These are phyloP conservation scores for Neocallimastix lanati DNA, from an alignment of 192 early-diverging fungal genomes.

Conservation along the genomic window DNA sequence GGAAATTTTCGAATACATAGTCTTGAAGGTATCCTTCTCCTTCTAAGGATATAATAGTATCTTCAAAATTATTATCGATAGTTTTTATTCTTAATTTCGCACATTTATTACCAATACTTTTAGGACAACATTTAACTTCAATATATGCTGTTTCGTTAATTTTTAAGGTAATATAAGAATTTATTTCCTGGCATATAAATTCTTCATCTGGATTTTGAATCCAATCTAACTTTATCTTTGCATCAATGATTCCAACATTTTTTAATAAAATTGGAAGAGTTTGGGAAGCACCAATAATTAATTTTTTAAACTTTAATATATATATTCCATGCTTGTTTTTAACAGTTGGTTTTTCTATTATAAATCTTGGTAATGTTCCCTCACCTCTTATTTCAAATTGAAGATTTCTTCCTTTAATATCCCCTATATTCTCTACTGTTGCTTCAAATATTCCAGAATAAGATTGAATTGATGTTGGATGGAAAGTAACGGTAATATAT, in stretches of 20 bases:
- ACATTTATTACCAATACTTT: conserved; percentile 17
- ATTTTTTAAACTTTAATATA: conserved; percentile 20
- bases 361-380: conserved; percentile 32
- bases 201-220: conserved; percentile 14
- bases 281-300: conserved; percentile 22
- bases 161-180: conserved; percentile 7
- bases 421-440: conserved; percentile 29
- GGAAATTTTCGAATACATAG: conserved; percentile 24
- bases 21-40: conserved; percentile 39
- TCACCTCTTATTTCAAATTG: conserved; percentile 37
- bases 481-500: conserved; percentile 30
- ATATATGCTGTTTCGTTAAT: conserved; percentile 20
- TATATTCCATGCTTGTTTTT: conserved; percentile 16
- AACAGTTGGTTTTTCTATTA: conserved; percentile 20
- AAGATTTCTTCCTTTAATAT: conserved; percentile 21
- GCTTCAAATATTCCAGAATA: conserved; percentile 43
- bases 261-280: conserved; percentile 17
- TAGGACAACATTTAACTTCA: conserved; percentile 19
- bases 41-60: conserved; percentile 16
- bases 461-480: conserved; percentile 35
- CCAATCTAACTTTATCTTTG: conserved; percentile 36
- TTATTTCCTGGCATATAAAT: conserved; percentile 18
- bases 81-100: conserved; percentile 24
- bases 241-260: conserved; percentile 38
- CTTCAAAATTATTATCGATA: conserved; percentile 37